Conservation (phyloP, 768 basidiomycete species). For the Tulasnella sp. region DNA sequence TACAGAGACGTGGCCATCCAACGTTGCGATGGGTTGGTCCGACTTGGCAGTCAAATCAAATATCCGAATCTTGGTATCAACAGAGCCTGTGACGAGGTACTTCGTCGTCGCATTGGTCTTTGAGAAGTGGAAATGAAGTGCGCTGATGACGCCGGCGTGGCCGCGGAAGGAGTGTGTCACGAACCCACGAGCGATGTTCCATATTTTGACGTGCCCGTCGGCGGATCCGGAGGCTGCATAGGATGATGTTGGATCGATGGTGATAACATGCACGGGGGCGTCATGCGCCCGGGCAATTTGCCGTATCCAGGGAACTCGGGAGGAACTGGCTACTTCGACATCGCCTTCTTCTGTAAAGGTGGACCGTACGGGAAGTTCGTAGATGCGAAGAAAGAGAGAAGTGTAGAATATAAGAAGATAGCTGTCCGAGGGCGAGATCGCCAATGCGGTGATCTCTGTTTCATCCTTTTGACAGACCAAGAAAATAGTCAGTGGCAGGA, state of each 20-base stretch:
- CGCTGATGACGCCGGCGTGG: slow-evolving; percentile 94
- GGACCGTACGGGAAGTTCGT: slow-evolving; percentile 49
- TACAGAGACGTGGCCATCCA: slow-evolving; percentile 93
- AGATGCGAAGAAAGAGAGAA: slow-evolving; percentile 71
- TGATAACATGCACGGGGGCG: slow-evolving; percentile 85
- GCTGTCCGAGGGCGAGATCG: slow-evolving; percentile 62
- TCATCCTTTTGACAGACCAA: slow-evolving; percentile 47
- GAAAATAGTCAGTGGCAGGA: slow-evolving; percentile 2
- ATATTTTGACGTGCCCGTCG: slow-evolving; percentile 94
- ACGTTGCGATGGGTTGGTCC: slow-evolving; percentile 54
- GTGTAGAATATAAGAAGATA: slow-evolving; percentile 73
- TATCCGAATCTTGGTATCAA: slow-evolving; percentile 84
- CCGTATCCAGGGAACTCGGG: slow-evolving; percentile 36
- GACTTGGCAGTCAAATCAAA: slow-evolving; percentile 71
- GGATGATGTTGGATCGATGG: slow-evolving; percentile 71
- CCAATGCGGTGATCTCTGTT: slow-evolving; percentile 71
- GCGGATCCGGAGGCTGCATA: slow-evolving; percentile 93
- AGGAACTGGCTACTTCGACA: slow-evolving; percentile 34
- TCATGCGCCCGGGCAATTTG: slow-evolving; percentile 73
- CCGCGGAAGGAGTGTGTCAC: slow-evolving; percentile 92
- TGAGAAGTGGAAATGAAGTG: slow-evolving; percentile 66
- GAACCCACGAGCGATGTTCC: slow-evolving; percentile 79
- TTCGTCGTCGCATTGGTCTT: slow-evolving; percentile 33
- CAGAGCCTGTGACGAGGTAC: slow-evolving; percentile 74
- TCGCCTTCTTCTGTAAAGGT: slow-evolving; percentile 25